These are phyloP conservation scores for Candida andamanensis DNA, from an alignment of 805 yeast species.

Conservation along the genomic window DNA sequence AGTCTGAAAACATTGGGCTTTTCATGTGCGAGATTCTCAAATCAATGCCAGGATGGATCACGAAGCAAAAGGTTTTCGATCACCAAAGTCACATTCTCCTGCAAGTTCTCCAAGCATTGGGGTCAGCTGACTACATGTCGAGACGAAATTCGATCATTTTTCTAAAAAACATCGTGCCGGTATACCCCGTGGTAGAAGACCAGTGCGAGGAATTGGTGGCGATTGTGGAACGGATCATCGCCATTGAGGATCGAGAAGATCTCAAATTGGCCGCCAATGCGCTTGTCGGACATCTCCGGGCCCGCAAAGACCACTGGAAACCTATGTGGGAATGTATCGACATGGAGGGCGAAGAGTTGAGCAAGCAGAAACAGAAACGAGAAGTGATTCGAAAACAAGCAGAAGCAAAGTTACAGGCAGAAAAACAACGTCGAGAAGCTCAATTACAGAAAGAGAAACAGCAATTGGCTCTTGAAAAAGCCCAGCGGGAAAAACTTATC, in stretches of 20 bases:
- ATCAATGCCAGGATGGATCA: too few relatives aligned
- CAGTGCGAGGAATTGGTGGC: slow-evolving; percentile 53
- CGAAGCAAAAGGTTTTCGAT: slow-evolving; percentile 16
- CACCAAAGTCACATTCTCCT: slow-evolving; percentile 52
- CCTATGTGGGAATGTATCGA: slow-evolving; percentile 54
- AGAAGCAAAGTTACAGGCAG: slow-evolving; percentile 10
- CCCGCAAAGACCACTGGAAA: slow-evolving; percentile 48
- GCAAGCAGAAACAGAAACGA: slow-evolving; percentile 15
- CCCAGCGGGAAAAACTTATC: slow-evolving; percentile 2
- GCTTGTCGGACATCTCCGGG: slow-evolving; percentile 57
- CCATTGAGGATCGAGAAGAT: slow-evolving; percentile 68
- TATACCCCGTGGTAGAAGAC: slow-evolving; percentile 63
- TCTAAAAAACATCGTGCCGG: slow-evolving; percentile 57
- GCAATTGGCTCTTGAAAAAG: slow-evolving; percentile 1
- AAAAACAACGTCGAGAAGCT: slow-evolving; percentile 10
- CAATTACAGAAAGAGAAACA: slow-evolving; percentile 2
- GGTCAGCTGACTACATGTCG: slow-evolving; percentile 62
- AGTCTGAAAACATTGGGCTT: slow-evolving; percentile 78
- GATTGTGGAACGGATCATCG: slow-evolving; percentile 43
- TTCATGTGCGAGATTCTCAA: slow-evolving; percentile 53
- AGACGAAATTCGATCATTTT: slow-evolving; percentile 76
- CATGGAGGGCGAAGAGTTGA: slow-evolving; percentile 40
- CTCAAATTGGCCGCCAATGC: slow-evolving; percentile 74
- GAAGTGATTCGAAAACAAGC: slow-evolving; percentile 13
- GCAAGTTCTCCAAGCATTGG: slow-evolving; percentile 40